A percentile compares a stretch with the other conserved stretches of the same genome.
Evolutionary conservation across 2,329 filamentous ascomycete species (phyloP).

Genomic region (Xylariaceae sp.): DNA sequence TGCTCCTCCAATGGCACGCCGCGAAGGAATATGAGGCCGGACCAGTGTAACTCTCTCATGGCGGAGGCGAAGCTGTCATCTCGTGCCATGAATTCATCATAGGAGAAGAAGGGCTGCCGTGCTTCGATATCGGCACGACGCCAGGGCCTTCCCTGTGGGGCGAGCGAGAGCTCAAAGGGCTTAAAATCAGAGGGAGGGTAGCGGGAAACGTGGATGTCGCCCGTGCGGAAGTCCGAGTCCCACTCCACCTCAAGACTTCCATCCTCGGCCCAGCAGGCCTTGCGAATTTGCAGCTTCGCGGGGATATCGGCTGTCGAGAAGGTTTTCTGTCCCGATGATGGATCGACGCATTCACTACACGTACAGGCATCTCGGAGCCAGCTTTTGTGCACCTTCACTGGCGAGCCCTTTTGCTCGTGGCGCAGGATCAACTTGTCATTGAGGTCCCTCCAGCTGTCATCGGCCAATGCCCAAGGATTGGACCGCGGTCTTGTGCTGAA

Average conservation of each 20-base stretch:
- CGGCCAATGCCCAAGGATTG: too few species aligned
- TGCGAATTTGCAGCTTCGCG: slow-evolving; percentile 27
- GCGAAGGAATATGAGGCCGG: slow-evolving; percentile 71
- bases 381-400: slow-evolving; percentile 5
- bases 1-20: slow-evolving; percentile 62
- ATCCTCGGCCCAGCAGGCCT: slow-evolving; percentile 21
- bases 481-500: too few species aligned
- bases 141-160: too few species aligned
- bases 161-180: neutral
- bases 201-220: slow-evolving; percentile 23
- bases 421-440: too few species aligned
- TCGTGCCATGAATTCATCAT: slow-evolving; percentile 60
- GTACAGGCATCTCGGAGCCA: slow-evolving; percentile 51
- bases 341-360: slow-evolving; percentile 49
- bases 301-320: slow-evolving; percentile 62
- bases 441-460: too few species aligned
- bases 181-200: slow-evolving; percentile 23
- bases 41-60: slow-evolving; percentile 52
- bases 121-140: slow-evolving; percentile 29
- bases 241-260: slow-evolving; percentile 53
- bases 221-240: slow-evolving; percentile 35
- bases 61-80: slow-evolving; percentile 51
- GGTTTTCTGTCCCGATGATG: slow-evolving; percentile 52
- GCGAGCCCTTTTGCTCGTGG: too few species aligned
- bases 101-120: slow-evolving; percentile 51